A percentile compares a stretch with the other conserved stretches of the same genome.
Conservation (phyloP, 2,329 filamentous ascomycete species). For the Aphanoascus verrucosus region DNA sequence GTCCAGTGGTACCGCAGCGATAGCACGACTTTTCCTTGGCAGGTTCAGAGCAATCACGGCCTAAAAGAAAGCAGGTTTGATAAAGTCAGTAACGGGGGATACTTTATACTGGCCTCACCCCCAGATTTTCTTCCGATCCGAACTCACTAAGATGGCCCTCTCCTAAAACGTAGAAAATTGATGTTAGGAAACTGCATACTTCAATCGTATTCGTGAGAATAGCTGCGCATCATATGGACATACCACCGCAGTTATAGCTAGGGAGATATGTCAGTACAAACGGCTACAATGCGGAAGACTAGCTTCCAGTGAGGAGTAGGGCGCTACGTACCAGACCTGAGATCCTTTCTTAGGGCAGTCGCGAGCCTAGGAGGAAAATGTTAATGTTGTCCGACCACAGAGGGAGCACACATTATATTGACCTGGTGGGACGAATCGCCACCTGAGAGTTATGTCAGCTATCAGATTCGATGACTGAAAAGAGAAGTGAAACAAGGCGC, state of each 20-base stretch:
- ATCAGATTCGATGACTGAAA: not conserved
- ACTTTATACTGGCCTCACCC: constrained; percentile 4
- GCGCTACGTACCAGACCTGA: constrained; percentile 61
- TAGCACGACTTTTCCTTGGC: constrained; percentile 72
- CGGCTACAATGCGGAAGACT: not conserved
- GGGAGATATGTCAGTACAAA: constrained; percentile 14
- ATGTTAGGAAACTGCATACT: constrained; percentile 21
- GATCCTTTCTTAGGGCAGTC: constrained; percentile 78
- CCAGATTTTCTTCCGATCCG: not conserved
- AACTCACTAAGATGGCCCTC: constrained; percentile 68
- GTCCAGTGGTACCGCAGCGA: constrained; percentile 61
- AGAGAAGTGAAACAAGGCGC: not conserved
- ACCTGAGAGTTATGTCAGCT: constrained; percentile 40
- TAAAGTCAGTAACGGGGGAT: constrained; percentile 11
- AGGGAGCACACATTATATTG: constrained; percentile 34
- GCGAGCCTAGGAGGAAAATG: constrained; percentile 49
- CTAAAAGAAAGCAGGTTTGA: constrained; percentile 30
- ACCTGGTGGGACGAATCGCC: constrained; percentile 66
- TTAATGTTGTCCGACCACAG: constrained; percentile 16
- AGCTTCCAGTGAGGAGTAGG: constrained; percentile 2
- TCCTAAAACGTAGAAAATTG: constrained; percentile 28
- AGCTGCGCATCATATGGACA: constrained; percentile 27
- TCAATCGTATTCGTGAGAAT: constrained; percentile 8
- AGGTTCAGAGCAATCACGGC: constrained; percentile 82
- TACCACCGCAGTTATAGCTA: constrained; percentile 75